These are phyloP conservation scores for Fusarium tupiense DNA, from an alignment of 2,329 filamentous ascomycete genomes.

Conservation along the genomic window DNA sequence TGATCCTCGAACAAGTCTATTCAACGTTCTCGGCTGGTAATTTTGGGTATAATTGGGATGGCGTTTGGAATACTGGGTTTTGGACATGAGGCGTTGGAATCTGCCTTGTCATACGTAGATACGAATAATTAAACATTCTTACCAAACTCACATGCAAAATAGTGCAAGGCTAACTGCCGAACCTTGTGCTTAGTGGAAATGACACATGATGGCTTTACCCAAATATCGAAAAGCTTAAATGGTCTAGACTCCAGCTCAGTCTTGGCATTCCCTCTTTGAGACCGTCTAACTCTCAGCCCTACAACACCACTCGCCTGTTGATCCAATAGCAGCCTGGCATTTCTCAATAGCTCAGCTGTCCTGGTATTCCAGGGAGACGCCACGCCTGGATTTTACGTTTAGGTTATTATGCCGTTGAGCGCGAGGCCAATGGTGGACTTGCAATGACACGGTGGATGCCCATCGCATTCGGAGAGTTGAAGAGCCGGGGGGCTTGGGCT, in stretches of 20 bases:
- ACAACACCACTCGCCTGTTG: constrained; percentile 2
- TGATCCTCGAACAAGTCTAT: constrained; percentile 39
- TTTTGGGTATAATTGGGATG: neutral
- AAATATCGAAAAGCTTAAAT: constrained; percentile 26
- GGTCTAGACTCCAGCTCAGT: constrained; percentile 23
- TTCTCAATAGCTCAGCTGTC: constrained; percentile 5
- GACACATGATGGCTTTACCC: neutral
- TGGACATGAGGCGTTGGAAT: constrained; percentile 8
- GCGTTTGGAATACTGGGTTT: constrained; percentile 6
- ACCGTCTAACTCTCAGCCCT: constrained; percentile 15
- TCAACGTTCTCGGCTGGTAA: constrained; percentile 41
- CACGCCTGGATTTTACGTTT: constrained; percentile 7
- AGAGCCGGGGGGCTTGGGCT: neutral
- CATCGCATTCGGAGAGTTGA: constrained; percentile 11
- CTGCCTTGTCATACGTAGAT: constrained; percentile 2
- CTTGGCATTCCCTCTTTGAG: constrained; percentile 17
- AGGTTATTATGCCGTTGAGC: neutral
- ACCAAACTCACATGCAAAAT: neutral
- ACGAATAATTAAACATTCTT: constrained; percentile 4
- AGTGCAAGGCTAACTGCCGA: neutral
- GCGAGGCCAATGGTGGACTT: constrained; percentile 1
- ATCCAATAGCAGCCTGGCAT: neutral
- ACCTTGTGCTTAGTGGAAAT: neutral
- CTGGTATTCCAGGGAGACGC: constrained; percentile 3
- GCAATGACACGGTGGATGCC: neutral